Base-by-base conservation (phyloP, 352 stramenopile genomes). In the Thraustotheca clavata region DNA sequence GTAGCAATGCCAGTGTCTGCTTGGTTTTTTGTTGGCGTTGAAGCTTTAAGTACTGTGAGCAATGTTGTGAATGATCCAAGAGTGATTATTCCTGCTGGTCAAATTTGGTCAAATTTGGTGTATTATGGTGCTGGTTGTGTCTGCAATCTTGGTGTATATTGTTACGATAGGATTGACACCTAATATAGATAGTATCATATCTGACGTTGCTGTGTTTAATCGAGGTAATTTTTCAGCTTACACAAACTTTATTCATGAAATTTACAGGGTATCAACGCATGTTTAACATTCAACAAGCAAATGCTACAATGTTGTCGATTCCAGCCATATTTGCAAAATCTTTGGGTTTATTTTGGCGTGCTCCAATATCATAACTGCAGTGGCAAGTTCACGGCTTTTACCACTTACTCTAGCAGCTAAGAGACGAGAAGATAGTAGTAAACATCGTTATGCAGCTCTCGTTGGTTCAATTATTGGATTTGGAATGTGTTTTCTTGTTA, bases 371-470 rank as follows among this genome's bases (percentile, higher is more conserved):
- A 68, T 78, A 26, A 27, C 50, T 14, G 65, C 70, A 8, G 71
- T 78, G 62, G 68, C 72, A 16, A 70, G 69, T 5, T 78, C 72
- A 22, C 72, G 73, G 60, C 57, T 78, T 33, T 49, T 78, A 39
- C 72, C 72, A 6, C 31, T 27, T 12, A 60, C 22, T 20, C 43
- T 55, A 11, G 65, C 70, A 12, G 59, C 59, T 3, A 65, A 29
- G 14, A n/a, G n/a, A n/a, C 67, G 35, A 18, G 67, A 67, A 12
- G 60, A 48, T 22, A 72, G 69, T 57, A 60, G 68, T 62, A 77
- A 67, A 31, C 72, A 66, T 0, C 47, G 60, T n/a, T 57, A 68
- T 33, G 72, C 67, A 6, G 39, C 74, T 18, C n/a, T 74, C 29
- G 41, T 54, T 6, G 67, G 67, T 33, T 54, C 69, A 8, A 27